Base-by-base conservation (phyloP, 441 rosid genomes). In the Geranium incanum region DNA sequence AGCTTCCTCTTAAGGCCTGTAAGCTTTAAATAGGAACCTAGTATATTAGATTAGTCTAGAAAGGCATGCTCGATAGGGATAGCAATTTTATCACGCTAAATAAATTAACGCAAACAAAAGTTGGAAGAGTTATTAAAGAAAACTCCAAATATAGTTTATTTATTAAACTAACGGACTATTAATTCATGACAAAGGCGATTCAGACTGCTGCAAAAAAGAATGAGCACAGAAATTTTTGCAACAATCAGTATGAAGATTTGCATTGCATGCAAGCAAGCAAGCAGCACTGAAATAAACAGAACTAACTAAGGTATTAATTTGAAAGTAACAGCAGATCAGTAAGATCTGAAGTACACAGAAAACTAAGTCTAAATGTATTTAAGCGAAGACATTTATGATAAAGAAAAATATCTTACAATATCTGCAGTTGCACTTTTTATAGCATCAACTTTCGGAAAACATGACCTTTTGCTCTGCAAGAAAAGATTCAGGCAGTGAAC, bases 401-500 rank as follows among this genome's bases (percentile, higher is more conserved):
- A 63, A 69, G 13, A 39, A 63, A 74, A 36, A 70, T 38, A 28
- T 86, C 97, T 94, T 78, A 92, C 99, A 60, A 88, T 79, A 84
- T 94, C 99, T 69, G 96, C 90, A 73, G 92, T 88, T 69, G 99
- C 97, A 84, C 83, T 88, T 81, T 85, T 92, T 75, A 92, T 90
- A 55, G 99, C 97, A 71, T 88, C 93, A 75, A 94, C 59, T 75
- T 92, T 90, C 3, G 97, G 99, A 76, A 83, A 94, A 83, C 95
- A 90, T 6, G 87, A 36, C 2, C 97, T 83, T 74, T 88, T 89
- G 82, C 93, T 83, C 97, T 94, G 89, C 83, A 83, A 73, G 62
- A 72, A 69, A 70, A 33, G 39, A 71, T 67, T 71, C 5, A 23
- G 36, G 21, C 55, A 45, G 23, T 15, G 33, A 74, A 70, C 70